phyloP scores from a whole-genome alignment of 2,329 filamentous ascomycete species.

The Cyclaneusma minus region DNA sequence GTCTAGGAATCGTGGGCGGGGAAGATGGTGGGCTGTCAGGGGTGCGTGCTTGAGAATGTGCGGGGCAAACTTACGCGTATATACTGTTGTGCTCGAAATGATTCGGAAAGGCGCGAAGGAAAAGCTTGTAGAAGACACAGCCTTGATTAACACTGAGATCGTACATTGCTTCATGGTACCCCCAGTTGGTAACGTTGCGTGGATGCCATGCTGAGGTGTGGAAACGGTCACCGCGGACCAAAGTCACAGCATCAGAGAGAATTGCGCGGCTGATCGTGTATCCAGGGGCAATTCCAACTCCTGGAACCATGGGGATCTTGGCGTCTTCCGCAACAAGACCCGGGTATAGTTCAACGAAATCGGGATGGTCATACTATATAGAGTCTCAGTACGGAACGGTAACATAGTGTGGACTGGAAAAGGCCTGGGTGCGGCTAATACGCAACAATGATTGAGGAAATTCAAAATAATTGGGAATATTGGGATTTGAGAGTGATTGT shows the following conservation, averaged over 20 bases:
- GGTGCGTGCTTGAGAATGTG: constrained; percentile 24
- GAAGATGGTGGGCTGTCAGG: constrained; percentile 2
- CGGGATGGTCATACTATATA: constrained; percentile 53
- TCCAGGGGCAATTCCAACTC: constrained; percentile 33
- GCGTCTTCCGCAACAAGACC: constrained; percentile 47
- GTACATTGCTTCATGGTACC: constrained; percentile 56
- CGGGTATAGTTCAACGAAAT: constrained; percentile 55
- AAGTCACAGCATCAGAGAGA: constrained; percentile 40
- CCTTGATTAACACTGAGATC: constrained; percentile 62
- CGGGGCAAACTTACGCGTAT: constrained; percentile 70
- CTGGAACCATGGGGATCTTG: constrained; percentile 33
- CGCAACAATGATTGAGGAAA: constrained; percentile 50
- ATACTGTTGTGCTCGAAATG: constrained; percentile 64
- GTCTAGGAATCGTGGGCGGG: constrained; percentile 7
- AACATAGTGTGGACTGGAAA: constrained; percentile 36
- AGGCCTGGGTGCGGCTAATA: constrained; percentile 42
- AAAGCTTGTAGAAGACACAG: constrained; percentile 72
- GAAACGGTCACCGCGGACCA: constrained; percentile 40
- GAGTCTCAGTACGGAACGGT: constrained; percentile 35
- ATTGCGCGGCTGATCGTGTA: constrained; percentile 39
- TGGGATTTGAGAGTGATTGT: no score
- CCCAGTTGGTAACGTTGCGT: constrained; percentile 60
- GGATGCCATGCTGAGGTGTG: constrained; percentile 31
- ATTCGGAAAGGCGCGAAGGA: constrained; percentile 61
- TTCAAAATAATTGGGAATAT: no score